Conservation (phyloP, 495 filamentous ascomycete genomes). For the Xylaria curta region DNA sequence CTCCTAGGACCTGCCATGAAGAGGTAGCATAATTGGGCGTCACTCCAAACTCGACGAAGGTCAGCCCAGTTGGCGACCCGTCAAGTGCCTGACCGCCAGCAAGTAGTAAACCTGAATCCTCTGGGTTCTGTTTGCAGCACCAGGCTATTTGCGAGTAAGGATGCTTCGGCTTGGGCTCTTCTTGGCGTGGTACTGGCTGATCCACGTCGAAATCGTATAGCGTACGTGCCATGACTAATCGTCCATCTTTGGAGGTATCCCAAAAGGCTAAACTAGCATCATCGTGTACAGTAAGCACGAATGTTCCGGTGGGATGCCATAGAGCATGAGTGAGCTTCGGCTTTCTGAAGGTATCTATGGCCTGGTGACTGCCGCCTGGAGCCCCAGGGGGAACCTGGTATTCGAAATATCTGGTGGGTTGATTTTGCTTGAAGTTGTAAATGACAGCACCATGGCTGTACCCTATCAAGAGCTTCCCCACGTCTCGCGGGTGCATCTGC, state of each 20-base stretch:
- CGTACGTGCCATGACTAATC: slow-evolving; percentile 82
- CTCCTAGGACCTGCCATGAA: slow-evolving; percentile 79
- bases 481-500: slow-evolving; percentile 86
- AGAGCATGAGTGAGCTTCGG: slow-evolving; percentile 78
- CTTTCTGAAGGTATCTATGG: slow-evolving; percentile 60
- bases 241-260: slow-evolving; percentile 86
- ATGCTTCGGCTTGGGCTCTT: slow-evolving; percentile 56
- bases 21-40: slow-evolving; percentile 92
- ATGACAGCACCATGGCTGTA: slow-evolving; percentile 87
- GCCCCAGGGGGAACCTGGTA: slow-evolving; percentile 84
- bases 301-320: slow-evolving; percentile 96
- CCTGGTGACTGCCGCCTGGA: slow-evolving; percentile 73
- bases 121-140: slow-evolving; percentile 90
- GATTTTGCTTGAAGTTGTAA: slow-evolving; percentile 90
- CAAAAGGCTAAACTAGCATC: slow-evolving; percentile 90
- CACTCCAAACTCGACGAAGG: slow-evolving; percentile 84
- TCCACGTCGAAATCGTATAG: slow-evolving; percentile 75
- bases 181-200: slow-evolving; percentile 54
- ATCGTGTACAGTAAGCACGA: slow-evolving; percentile 85
- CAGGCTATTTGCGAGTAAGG: slow-evolving; percentile 81
- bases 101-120: slow-evolving; percentile 88
- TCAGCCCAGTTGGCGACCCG: slow-evolving; percentile 73
- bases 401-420: slow-evolving; percentile 76
- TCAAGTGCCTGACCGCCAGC: slow-evolving; percentile 76
- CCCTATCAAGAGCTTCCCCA: slow-evolving; percentile 87